Evolutionary conservation across 2,329 filamentous ascomycete genomes (phyloP), one percentile per base, ranked within the genome.

Genomic region (Exophiala oligosperma): DNA sequence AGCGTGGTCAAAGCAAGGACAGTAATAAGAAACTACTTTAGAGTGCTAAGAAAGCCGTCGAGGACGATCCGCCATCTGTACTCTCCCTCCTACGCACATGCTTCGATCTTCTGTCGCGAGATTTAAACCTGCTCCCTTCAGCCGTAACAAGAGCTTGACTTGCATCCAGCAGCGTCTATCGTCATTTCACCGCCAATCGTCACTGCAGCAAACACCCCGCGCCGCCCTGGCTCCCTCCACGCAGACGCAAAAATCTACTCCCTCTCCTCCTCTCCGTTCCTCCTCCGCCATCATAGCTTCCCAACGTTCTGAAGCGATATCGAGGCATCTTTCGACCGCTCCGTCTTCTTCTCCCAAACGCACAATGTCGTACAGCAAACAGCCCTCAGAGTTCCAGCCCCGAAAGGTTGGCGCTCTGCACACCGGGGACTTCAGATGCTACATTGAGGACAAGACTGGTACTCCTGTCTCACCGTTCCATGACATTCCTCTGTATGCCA

Each of bases 401-500:
- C 89, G 92, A 81, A 97, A 95, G 84, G 83, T 96, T 74, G 94
- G 84, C 71, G 86, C 90, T 72, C 85, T 91, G 72, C 89, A 97
- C 84, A 97, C 94, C 70, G 83, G 96, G 75, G 92, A 97, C 83
- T 92, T 96, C 86, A 91, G 94, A 74, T 88, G 97, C 79, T 99
- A 89, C 85, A 87, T 97, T 74, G 93, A 99, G 84, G 40, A 43
- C 40, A 92, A 96, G 83, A 91, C 97, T 89, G 94, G 93, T 80
- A 81, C 90, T 66, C 90, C 91, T 68, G 78, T 97, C 77, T 97
- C 93, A 64, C 90, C 93, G 69, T 99, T 97, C 86, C 94, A 99
- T 83, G 94, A 99, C 76, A 92, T 99, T 69, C 94, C 94, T 63
- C 90, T 99, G 69, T 99, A 92, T 75, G 93, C 93, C 87, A 96